A percentile compares a stretch with the other conserved stretches of the same genome.
These are phyloP conservation scores for Fusarium mexicanum DNA, from an alignment of 2,329 filamentous ascomycete species.

Conservation along the genomic window DNA sequence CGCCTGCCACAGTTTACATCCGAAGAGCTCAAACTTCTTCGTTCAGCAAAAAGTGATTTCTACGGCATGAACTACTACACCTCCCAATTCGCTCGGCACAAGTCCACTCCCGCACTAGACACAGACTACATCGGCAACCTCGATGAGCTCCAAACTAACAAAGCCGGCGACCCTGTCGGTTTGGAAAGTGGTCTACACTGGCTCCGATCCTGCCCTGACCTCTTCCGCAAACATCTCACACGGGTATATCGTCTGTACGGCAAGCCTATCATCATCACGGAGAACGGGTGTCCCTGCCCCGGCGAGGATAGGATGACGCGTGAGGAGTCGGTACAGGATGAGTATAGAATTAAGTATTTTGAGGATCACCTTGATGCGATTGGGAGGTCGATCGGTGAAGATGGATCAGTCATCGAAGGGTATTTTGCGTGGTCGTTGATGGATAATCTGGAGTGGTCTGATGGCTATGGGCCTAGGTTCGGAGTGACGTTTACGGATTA, in stretches of 20 bases:
- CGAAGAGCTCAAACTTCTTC: conserved; percentile 41
- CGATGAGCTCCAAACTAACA: conserved; percentile 23
- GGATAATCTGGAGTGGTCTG: conserved; percentile 34
- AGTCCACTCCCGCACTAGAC: neutral
- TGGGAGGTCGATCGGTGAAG: conserved; percentile 25
- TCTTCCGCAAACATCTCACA: conserved; percentile 28
- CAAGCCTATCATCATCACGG: conserved; percentile 26
- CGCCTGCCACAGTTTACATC: conserved; percentile 46
- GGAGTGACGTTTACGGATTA: conserved; percentile 26
- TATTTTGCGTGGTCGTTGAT: conserved; percentile 36
- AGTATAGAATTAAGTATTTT: conserved; percentile 51
- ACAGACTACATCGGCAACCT: conserved; percentile 25
- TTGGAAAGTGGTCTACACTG: conserved; percentile 16
- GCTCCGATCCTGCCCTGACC: conserved; percentile 16
- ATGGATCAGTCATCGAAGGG: conserved; percentile 3
- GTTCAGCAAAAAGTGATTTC: conserved; percentile 35
- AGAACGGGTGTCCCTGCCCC: conserved; percentile 29
- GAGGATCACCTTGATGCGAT: conserved; percentile 52
- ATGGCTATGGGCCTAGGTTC: conserved; percentile 26
- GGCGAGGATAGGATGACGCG: conserved; percentile 27
- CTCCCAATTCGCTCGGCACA: conserved; percentile 22
- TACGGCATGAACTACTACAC: conserved; percentile 37
- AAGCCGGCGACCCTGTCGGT: neutral
- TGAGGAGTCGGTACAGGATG: conserved; percentile 50
- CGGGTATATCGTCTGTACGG: conserved; percentile 21